These are phyloP conservation scores for Terana coerulea DNA, from an alignment of 768 basidiomycete species.

Conservation along the genomic window DNA sequence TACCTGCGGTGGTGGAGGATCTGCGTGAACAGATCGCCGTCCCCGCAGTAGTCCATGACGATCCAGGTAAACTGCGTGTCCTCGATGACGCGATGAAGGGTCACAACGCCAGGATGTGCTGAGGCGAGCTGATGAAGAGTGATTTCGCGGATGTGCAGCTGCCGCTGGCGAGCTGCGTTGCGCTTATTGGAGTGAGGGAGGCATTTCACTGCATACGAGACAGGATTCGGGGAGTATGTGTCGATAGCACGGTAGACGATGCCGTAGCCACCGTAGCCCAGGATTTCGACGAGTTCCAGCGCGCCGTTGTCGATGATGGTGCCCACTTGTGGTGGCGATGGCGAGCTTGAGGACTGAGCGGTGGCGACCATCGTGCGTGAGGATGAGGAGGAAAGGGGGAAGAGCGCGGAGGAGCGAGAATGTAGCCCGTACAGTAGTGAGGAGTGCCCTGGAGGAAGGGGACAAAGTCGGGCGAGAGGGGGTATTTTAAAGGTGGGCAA, in stretches of 20 bases:
- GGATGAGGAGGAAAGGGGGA: conserved; percentile 11
- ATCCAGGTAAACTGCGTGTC: conserved; percentile 81
- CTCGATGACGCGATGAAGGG: conserved; percentile 85
- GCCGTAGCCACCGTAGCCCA: conserved; percentile 90
- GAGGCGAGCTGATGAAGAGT: conserved; percentile 72
- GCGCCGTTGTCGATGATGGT: conserved; percentile 78
- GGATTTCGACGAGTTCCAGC: conserved; percentile 79
- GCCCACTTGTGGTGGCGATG: conserved; percentile 56
- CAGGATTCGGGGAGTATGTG: conserved; percentile 36
- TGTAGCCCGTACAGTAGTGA: conserved; percentile 24
- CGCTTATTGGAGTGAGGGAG: conserved; percentile 53
- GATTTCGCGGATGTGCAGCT: conserved; percentile 87
- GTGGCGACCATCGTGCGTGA: conserved; percentile 23
- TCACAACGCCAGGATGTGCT: conserved; percentile 78
- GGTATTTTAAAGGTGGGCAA: conserved; percentile 26
- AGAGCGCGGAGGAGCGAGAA: conserved; percentile 16
- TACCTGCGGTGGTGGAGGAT: conserved; percentile 77
- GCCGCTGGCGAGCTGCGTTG: conserved; percentile 54
- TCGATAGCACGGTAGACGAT: conserved; percentile 90
- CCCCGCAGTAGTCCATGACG: conserved; percentile 89
- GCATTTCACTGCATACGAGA: conserved; percentile 90
- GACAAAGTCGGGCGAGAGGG: conserved; percentile 13
- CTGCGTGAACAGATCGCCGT: conserved; percentile 91
- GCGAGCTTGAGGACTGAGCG: conserved; percentile 33
- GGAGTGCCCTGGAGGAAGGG: conserved; percentile 23